phyloP scores from a whole-genome alignment of 176 grass and related monocot species.

The Elymus sibiricus region DNA sequence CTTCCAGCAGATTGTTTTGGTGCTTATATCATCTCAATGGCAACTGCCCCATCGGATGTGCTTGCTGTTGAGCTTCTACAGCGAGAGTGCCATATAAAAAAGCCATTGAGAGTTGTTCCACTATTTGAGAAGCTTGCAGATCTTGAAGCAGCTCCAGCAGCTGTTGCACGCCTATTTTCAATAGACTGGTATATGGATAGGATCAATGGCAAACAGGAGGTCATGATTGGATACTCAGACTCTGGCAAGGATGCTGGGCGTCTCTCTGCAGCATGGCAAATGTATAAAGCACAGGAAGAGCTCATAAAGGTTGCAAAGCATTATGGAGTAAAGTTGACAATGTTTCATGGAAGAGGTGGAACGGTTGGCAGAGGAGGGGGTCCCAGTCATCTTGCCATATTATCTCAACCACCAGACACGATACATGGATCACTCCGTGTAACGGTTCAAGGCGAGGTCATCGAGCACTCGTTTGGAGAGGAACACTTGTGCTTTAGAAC shows the following conservation, averaged over 20 bases:
- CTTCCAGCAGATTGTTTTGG: slow-evolving; percentile 92
- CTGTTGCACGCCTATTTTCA: slow-evolving; percentile 79
- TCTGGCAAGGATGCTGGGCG: slow-evolving; percentile 97
- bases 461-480: slow-evolving; percentile 95
- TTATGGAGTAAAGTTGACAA: slow-evolving; percentile 93
- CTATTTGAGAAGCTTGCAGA: slow-evolving; percentile 97
- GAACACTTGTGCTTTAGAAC: slow-evolving; percentile 95
- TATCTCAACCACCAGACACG: slow-evolving; percentile 91
- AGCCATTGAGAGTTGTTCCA: slow-evolving; percentile 86
- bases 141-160: slow-evolving; percentile 86
- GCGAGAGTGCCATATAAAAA: slow-evolving; percentile 76
- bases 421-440: slow-evolving; percentile 90
- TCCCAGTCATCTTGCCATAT: slow-evolving; percentile 92
- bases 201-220: slow-evolving; percentile 94
- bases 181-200: slow-evolving; percentile 96
- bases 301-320: slow-evolving; percentile 96
- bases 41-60: slow-evolving; percentile 95
- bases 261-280: slow-evolving; percentile 93
- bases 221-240: slow-evolving; percentile 99
- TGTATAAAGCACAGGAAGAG: slow-evolving; percentile 98
- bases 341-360: slow-evolving; percentile 98
- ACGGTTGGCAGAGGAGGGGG: slow-evolving; percentile 96
- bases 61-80: slow-evolving; percentile 91
- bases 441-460: slow-evolving; percentile 96
- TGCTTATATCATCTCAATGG: slow-evolving; percentile 96